phyloP scores from a whole-genome alignment of 805 yeast genomes.

The Yamadazyma sp. region DNA sequence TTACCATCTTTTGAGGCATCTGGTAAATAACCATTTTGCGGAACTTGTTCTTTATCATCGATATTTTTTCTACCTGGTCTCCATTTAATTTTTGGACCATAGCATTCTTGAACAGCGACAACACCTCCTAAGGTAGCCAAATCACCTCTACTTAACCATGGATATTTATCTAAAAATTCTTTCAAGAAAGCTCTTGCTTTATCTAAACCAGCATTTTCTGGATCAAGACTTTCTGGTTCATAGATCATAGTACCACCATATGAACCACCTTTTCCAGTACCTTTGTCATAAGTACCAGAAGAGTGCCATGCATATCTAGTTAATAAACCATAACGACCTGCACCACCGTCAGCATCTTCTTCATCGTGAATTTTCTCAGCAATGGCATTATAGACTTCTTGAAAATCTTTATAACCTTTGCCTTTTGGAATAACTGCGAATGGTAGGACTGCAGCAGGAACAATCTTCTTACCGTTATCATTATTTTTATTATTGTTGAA shows the following conservation, averaged over 20 bases:
- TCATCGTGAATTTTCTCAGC: slow-evolving; percentile 55
- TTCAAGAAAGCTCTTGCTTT: slow-evolving; percentile 55
- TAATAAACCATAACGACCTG: slow-evolving; percentile 37
- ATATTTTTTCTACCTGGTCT: slow-evolving; percentile 75
- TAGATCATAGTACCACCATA: slow-evolving; percentile 37
- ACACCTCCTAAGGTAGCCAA: slow-evolving; percentile 79
- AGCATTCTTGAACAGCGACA: slow-evolving; percentile 71
- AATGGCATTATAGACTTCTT: slow-evolving; percentile 67
- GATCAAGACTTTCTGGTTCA: slow-evolving; percentile 30
- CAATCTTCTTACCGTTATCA: slow-evolving; percentile 4
- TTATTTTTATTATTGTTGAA: too few relatives aligned
- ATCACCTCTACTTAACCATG: slow-evolving; percentile 78
- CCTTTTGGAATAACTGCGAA: slow-evolving; percentile 35
- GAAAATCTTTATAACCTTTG: slow-evolving; percentile 52
- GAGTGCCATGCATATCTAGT: slow-evolving; percentile 40
- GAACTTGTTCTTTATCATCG: slow-evolving; percentile 45
- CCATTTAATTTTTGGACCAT: slow-evolving; percentile 80
- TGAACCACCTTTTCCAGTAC: slow-evolving; percentile 31
- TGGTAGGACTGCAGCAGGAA: slow-evolving; percentile 24
- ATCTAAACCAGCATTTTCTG: slow-evolving; percentile 60
- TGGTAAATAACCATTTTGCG: slow-evolving; percentile 72
- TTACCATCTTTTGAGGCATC: slow-evolving; percentile 63
- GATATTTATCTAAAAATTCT: slow-evolving; percentile 53
- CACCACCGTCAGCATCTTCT: slow-evolving; percentile 33
- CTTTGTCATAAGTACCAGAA: slow-evolving; percentile 29